Evolutionary conservation across 208 protist species (phyloP), one percentile per base, ranked within the genome.

Genomic region (Acanthamoeba divionensis): DNA sequence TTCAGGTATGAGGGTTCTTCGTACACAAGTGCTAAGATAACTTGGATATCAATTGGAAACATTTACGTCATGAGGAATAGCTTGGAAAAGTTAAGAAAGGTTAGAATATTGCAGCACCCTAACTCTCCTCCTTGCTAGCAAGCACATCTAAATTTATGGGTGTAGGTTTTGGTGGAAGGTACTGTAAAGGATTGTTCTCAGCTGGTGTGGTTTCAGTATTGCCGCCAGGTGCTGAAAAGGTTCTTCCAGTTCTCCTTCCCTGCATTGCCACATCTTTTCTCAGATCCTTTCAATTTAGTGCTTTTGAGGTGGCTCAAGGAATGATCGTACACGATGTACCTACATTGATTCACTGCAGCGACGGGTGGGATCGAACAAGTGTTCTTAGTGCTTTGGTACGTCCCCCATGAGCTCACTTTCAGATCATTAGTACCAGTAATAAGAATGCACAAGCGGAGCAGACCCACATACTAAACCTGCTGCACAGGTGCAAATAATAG

Each of bases 1-100:
- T n/a, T n/a, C n/a, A n/a, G n/a, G n/a, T n/a, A n/a, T n/a, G n/a
- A n/a, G n/a, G n/a, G n/a, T n/a, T n/a, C n/a, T n/a, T n/a, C n/a
- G n/a, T n/a, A n/a, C n/a, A n/a, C n/a, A n/a, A n/a, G n/a, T n/a
- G n/a, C n/a, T n/a, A n/a, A n/a, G n/a, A n/a, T n/a, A n/a, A n/a
- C n/a, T 75, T 75, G 66, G 66, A 75, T 75, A 45, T 75, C n/a
- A 45, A 75, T 47, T n/a, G n/a, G n/a, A n/a, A 75, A 75, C 29
- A 75, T 75, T 47, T 45, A 75, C 52, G 66, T 75, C 66, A 75
- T 75, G 66, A 15, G 52, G 15, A 45, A 75, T 21, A 75, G 66
- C 29, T 50, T 75, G 29, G 38, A 75, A 29, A 75, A 38, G 66
- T 45, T 75, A 21, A 75, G 52, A 45, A 41, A 47, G 66, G 66